A percentile compares a stretch with the other conserved stretches of the same genome.
These are phyloP conservation scores for Alternaria infectoria DNA, from an alignment of 2,329 filamentous ascomycete species.

Conservation along the genomic window DNA sequence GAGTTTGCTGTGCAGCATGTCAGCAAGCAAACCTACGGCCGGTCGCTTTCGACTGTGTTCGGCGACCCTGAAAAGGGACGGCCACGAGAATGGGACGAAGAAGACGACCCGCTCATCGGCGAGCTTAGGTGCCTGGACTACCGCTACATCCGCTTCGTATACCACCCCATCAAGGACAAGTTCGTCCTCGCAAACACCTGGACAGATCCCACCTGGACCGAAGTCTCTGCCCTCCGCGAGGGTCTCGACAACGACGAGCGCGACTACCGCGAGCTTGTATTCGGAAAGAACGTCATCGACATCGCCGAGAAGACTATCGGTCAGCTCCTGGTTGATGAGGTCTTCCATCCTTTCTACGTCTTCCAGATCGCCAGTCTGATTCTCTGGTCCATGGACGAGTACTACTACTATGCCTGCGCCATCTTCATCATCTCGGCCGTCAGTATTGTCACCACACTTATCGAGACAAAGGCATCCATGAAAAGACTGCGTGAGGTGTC, in stretches of 20 bases:
- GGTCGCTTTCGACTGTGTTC: conserved; percentile 72
- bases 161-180: conserved; percentile 85
- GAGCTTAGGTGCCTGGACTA: conserved; percentile 84
- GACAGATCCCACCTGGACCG: conserved; percentile 91
- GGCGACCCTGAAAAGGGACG: conserved; percentile 69
- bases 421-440: conserved; percentile 95
- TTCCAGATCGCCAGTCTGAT: conserved; percentile 95
- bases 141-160: conserved; percentile 91
- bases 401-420: conserved; percentile 96
- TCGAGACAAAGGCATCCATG: conserved; percentile 95
- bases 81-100: conserved; percentile 73
- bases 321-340: conserved; percentile 89
- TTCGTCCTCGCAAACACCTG: conserved; percentile 87
- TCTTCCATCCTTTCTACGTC: conserved; percentile 96
- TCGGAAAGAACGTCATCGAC: conserved; percentile 88
- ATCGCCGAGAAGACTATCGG: conserved; percentile 87
- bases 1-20: conserved; percentile 83
- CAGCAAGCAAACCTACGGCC: conserved; percentile 63
- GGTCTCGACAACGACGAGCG: conserved; percentile 92
- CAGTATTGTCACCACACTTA: conserved; percentile 85
- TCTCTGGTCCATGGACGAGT: conserved; percentile 93
- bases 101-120: conserved; percentile 76
- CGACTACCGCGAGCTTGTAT: conserved; percentile 80
- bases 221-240: conserved; percentile 73
- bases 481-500: conserved; percentile 87